These are phyloP conservation scores for Phytophthora tentaculata DNA, from an alignment of 352 stramenopile species.

Conservation along the genomic window DNA sequence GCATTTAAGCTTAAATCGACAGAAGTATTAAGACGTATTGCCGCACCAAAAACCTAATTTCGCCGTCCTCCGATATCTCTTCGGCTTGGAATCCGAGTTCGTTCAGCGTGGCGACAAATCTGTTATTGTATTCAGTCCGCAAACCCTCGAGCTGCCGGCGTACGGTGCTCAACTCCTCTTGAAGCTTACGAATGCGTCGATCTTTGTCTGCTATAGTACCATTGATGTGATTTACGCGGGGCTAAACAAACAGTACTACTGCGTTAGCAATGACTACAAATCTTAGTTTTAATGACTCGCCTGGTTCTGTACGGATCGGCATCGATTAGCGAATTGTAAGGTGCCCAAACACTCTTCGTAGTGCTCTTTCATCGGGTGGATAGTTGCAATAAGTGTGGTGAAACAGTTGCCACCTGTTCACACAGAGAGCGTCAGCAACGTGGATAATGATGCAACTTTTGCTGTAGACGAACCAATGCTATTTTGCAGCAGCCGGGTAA, in stretches of 20 bases:
- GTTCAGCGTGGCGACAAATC: constrained; percentile 72
- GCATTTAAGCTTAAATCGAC: not conserved
- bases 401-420: constrained; percentile 84
- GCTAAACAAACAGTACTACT: constrained; percentile 26
- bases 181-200: constrained; percentile 81
- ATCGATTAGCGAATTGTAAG: constrained; percentile 92
- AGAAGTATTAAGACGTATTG: not conserved
- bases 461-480: constrained; percentile 62
- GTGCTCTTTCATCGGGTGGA: constrained; percentile 89
- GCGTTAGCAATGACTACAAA: constrained; percentile 5
- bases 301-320: constrained; percentile 91
- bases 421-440: not conserved
- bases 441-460: not conserved
- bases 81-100: constrained; percentile 84
- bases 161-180: constrained; percentile 71
- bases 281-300: constrained; percentile 21
- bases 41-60: constrained; percentile 84
- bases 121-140: constrained; percentile 78
- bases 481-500: constrained; percentile 84
- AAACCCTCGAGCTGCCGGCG: constrained; percentile 72
- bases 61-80: constrained; percentile 73
- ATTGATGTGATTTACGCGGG: constrained; percentile 87
- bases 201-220: constrained; percentile 86
- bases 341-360: constrained; percentile 92
- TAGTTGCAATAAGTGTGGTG: constrained; percentile 86